Base-by-base conservation (phyloP, 345 rosid genomes). In the Chamaenerion angustifolium region DNA sequence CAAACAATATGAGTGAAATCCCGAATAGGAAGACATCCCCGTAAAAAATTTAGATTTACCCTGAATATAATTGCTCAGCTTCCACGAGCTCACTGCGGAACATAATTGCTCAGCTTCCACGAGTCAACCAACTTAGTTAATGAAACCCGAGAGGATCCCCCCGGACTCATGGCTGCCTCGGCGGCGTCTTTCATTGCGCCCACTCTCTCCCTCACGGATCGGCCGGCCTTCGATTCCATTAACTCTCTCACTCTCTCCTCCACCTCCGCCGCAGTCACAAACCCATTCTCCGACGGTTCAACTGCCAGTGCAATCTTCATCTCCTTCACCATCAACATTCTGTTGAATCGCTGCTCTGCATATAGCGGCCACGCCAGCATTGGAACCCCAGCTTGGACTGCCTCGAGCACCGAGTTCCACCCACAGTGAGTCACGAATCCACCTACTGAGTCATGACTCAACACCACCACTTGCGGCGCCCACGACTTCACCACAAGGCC, bases 351-450 rank as follows among this genome's bases (percentile, higher is more conserved):
- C 40, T 75, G 81, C 63, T 73, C 85, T 1, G 75, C 77, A 12
- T 78, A 72, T 6, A 72, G 55, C 0, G 81, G 84, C 84, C 76
- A 78, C 0, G 75, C 81, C 18, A 78, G 43, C 81, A 78, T 67
- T 0, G 75, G 78, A 43, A 72, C 71, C 1, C 88, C 88, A 0
- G 77, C 77, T 6, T 67, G 57, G 27, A 80, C 61, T 0, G 83
- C 64, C 60, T 80, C 95, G 0, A 85, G 76, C 16, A 70, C 56
- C 1, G 88, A 78, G 55, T 80, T 85, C 92, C 85, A 85, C 2
- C 95, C 88, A 18, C 87, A 72, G 56, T 82, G 92, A 48, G 76
- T 82, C 35, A 79, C 83, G 31, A 82, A 82, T 40, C 81, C 83
- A 3, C 85, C 81, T 2, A 73, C 60, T 0, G 88, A 64, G 6